These are phyloP conservation scores for Calonectria hongkongensis DNA, from an alignment of 2,329 filamentous ascomycete species.

Conservation along the genomic window DNA sequence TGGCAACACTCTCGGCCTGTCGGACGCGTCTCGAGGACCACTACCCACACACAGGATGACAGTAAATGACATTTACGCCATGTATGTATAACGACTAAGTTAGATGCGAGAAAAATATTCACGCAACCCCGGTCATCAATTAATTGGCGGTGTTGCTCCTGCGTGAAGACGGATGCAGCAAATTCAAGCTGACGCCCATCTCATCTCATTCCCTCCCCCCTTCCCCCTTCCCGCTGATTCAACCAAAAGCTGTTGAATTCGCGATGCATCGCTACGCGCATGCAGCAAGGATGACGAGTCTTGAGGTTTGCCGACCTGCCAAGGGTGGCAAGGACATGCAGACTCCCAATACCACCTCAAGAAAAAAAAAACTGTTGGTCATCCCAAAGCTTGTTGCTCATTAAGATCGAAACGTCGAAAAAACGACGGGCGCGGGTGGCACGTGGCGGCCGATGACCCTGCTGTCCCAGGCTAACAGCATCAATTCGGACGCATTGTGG, in stretches of 20 bases:
- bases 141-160: not conserved
- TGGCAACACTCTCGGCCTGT: not conserved
- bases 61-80: not conserved
- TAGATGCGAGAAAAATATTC: not conserved
- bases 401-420: not conserved
- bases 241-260: not conserved
- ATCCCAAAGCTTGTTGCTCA: constrained; percentile 12
- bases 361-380: not conserved
- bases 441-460: not conserved
- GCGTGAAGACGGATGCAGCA: not conserved
- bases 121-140: constrained; percentile 6
- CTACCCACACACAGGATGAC: not conserved
- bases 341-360: constrained; percentile 5
- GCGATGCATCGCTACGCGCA: not conserved
- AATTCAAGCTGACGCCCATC: constrained; percentile 3
- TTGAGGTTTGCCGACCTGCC: not conserved
- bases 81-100: not conserved
- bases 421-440: constrained; percentile 13
- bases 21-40: not conserved
- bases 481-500: constrained; percentile 23
- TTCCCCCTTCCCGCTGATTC: not conserved
- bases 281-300: constrained; percentile 17
- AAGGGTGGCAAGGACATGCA: constrained; percentile 24
- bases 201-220: too few relatives aligned
- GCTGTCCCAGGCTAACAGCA: constrained; percentile 6